phyloP scores from a whole-genome alignment of 2,329 filamentous ascomycete species.

The Beauveria bassiana region DNA sequence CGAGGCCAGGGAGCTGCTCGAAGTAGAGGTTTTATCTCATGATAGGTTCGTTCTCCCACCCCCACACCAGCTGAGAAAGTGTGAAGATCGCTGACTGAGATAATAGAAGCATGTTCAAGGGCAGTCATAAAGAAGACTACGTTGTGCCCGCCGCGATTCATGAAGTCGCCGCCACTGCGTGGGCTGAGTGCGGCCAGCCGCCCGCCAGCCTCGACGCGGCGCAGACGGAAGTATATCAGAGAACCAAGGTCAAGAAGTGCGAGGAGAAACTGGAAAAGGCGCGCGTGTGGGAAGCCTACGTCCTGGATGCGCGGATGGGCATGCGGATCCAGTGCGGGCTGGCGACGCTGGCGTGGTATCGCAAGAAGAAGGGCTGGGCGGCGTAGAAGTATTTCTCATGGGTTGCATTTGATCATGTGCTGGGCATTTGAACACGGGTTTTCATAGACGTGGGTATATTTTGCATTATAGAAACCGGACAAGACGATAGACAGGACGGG shows the following conservation, averaged over 20 bases:
- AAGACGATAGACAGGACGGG: no score
- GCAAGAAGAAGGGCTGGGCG: conserved; percentile 32
- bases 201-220: conserved; percentile 21
- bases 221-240: conserved; percentile 30
- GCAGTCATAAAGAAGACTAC: conserved; percentile 60
- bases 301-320: conserved; percentile 67
- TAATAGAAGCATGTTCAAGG: conserved; percentile 47
- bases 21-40: conserved; percentile 56
- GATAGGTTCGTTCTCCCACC: conserved; percentile 58
- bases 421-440: no score
- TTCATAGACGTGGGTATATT: no score
- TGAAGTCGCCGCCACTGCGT: conserved; percentile 75
- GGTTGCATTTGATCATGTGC: no score
- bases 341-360: conserved; percentile 54
- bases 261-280: conserved; percentile 58
- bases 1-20: conserved; percentile 58
- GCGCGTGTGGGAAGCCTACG: conserved; percentile 61
- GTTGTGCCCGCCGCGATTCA: conserved; percentile 69
- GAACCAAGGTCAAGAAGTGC: conserved; percentile 51
- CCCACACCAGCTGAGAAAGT: no score
- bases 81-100: neutral
- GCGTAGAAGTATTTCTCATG: neutral
- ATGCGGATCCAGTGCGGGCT: conserved; percentile 64
- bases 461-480: no score
- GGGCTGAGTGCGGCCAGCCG: conserved; percentile 55